These are phyloP conservation scores for Saposhnikovia divaricata DNA, from an alignment of 129 eudicot species.

Conservation along the genomic window DNA sequence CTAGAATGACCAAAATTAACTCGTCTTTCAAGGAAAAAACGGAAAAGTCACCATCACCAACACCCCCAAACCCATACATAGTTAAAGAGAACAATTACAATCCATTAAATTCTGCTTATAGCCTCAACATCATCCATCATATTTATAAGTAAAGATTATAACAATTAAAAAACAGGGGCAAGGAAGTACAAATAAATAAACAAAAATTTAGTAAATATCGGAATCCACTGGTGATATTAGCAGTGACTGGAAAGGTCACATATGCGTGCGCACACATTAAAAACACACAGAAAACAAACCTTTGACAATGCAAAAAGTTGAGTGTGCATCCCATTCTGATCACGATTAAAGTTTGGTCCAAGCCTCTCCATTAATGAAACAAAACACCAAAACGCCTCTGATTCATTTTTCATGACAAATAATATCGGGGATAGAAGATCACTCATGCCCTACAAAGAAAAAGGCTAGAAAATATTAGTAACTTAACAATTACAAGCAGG, in stretches of 20 bases:
- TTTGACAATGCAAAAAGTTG: constrained; percentile 87
- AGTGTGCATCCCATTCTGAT: constrained; percentile 95
- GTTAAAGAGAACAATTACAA: not conserved
- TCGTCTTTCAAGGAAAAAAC: not conserved
- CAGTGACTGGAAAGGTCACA: not conserved
- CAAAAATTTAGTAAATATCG: not conserved
- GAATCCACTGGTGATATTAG: not conserved
- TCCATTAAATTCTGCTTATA: not conserved
- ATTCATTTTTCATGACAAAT: constrained; percentile 75
- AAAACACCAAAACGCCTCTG: constrained; percentile 92
- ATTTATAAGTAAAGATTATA: not conserved
- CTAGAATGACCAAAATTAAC: not conserved
- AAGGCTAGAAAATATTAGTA: not conserved
- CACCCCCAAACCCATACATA: not conserved
- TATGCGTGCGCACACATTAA: not conserved
- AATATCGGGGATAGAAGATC: constrained; percentile 85
- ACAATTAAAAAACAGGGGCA: not conserved
- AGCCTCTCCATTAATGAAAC: constrained; percentile 88
- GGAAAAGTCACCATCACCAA: not conserved
- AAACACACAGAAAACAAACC: constrained; percentile 38
- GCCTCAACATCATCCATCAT: not conserved
- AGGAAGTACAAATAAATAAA: not conserved
- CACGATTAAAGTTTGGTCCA: constrained; percentile 96
- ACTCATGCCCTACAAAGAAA: constrained; percentile 76
- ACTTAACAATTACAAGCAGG: not conserved